Conservation (phyloP, 148 eudicot species). For the Rhododendron kiyosumense region DNA sequence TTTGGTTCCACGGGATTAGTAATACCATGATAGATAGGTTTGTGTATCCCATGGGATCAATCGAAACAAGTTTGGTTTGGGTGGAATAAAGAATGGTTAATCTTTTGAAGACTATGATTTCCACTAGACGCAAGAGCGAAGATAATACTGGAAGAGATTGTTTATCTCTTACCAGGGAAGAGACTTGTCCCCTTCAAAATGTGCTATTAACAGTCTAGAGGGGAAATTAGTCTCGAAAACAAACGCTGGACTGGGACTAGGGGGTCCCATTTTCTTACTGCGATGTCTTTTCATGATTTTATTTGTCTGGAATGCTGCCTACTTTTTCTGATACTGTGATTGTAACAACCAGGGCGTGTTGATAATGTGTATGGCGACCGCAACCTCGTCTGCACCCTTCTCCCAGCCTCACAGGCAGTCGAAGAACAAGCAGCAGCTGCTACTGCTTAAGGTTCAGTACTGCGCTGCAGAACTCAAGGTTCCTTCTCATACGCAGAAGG, state of each 20-base stretch:
- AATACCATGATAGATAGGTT: neutral
- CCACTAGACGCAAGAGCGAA: neutral
- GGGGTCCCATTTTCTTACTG: neutral
- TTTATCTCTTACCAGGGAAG: neutral
- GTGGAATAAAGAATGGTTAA: neutral
- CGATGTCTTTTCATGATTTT: neutral
- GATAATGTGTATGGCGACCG: constrained; percentile 98
- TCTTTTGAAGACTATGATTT: neutral
- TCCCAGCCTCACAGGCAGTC: constrained; percentile 56
- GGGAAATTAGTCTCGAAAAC: neutral
- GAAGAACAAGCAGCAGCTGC: constrained; percentile 90
- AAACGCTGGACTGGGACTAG: neutral
- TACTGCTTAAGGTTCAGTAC: constrained; percentile 44
- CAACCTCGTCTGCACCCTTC: constrained; percentile 93
- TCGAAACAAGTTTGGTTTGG: neutral
- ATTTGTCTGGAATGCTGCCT: neutral
- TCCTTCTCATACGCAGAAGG: constrained; percentile 6
- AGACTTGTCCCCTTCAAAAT: neutral
- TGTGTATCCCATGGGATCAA: neutral
- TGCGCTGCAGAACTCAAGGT: neutral
- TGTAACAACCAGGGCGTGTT: constrained; percentile 56
- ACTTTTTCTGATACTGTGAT: neutral
- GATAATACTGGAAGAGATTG: neutral
- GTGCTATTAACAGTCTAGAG: neutral
- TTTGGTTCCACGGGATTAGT: neutral